Conservation (phyloP, 805 yeast species). For the Wickerhamomyces rabaulensis region DNA sequence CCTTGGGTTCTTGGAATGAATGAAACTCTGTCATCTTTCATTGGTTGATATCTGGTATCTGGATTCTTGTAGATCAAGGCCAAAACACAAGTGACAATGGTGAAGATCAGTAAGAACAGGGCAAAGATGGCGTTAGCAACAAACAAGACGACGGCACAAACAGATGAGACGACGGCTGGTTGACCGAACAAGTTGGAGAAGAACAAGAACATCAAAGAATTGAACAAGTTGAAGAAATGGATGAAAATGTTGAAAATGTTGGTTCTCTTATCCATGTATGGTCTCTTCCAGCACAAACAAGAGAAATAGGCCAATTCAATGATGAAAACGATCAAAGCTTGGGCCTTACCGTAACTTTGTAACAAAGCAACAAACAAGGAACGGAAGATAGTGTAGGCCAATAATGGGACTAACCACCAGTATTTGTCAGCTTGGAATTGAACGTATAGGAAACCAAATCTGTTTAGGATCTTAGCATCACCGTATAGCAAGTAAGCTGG, state of each 20-base stretch:
- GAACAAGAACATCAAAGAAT: slow-evolving; percentile 82
- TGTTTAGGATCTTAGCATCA: slow-evolving; percentile 71
- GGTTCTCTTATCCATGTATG: slow-evolving; percentile 92
- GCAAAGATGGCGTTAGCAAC: slow-evolving; percentile 88
- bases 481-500: slow-evolving; percentile 92
- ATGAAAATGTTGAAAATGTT: slow-evolving; percentile 89
- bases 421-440: slow-evolving; percentile 85
- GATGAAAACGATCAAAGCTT: slow-evolving; percentile 70
- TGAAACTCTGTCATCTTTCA: slow-evolving; percentile 95
- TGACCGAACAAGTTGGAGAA: slow-evolving; percentile 80
- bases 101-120: slow-evolving; percentile 72
- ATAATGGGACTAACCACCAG: slow-evolving; percentile 69
- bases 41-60: slow-evolving; percentile 91
- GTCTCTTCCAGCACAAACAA: slow-evolving; percentile 65
- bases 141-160: slow-evolving; percentile 87
- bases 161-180: slow-evolving; percentile 84
- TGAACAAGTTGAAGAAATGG: slow-evolving; percentile 71
- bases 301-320: slow-evolving; percentile 70
- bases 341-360: slow-evolving; percentile 76
- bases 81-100: slow-evolving; percentile 80
- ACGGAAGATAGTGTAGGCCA: slow-evolving; percentile 64
- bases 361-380: slow-evolving; percentile 83
- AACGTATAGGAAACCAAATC: slow-evolving; percentile 88
- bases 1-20: slow-evolving; percentile 62
- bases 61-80: slow-evolving; percentile 89